These are phyloP conservation scores for Rhizopogon sp. DNA, from an alignment of 768 basidiomycete species.

Conservation along the genomic window DNA sequence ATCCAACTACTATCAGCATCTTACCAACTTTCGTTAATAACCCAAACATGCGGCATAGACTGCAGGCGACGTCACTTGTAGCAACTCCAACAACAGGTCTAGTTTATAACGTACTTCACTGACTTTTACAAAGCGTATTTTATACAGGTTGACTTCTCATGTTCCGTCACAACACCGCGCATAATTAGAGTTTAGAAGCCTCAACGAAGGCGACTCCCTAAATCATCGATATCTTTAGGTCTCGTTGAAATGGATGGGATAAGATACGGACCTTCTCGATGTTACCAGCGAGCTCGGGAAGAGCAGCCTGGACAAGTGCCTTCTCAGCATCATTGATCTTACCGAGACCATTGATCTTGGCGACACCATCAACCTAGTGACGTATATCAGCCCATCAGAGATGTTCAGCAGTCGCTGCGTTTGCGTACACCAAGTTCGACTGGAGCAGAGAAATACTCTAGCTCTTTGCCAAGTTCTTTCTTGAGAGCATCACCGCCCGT, in stretches of 20 bases:
- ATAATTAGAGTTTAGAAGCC: constrained; percentile 21
- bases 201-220: constrained; percentile 23
- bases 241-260: not conserved
- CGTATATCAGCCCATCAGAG: not conserved
- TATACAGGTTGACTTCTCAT: not conserved
- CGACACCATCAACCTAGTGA: constrained; percentile 71
- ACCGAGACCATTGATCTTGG: constrained; percentile 80
- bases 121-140: not conserved
- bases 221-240: not conserved
- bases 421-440: constrained; percentile 79
- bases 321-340: constrained; percentile 67
- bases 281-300: constrained; percentile 73
- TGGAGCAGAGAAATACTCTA: constrained; percentile 86
- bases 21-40: too few species aligned
- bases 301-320: constrained; percentile 69
- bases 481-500: constrained; percentile 68
- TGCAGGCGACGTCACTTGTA: too few species aligned
- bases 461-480: constrained; percentile 67
- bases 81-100: too few species aligned
- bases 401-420: not conserved
- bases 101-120: not conserved
- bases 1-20: too few species aligned
- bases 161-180: not conserved
- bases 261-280: constrained; percentile 58
- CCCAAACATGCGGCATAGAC: too few species aligned